Conservation (phyloP, 345 rosid species). For the Ceriops decandra region DNA sequence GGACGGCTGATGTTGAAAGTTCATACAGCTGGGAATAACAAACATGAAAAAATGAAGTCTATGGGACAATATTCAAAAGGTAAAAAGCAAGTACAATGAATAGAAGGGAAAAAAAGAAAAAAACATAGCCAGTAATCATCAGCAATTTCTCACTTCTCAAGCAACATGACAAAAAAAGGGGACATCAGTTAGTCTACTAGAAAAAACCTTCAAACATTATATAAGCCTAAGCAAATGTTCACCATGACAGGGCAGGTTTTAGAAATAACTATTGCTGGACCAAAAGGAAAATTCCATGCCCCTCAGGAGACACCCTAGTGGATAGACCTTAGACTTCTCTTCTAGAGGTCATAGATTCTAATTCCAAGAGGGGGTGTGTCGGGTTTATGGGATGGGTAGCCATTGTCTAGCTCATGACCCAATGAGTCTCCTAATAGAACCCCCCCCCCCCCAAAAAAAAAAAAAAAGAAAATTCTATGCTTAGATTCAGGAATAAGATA, state of each 20-base stretch:
- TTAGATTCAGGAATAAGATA: background rate
- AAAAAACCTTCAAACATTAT: background rate
- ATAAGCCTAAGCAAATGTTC: background rate
- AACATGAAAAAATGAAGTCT: background rate
- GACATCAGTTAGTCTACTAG: background rate
- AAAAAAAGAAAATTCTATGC: too few species aligned
- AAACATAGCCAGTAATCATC: too few species aligned
- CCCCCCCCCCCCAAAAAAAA: too few species aligned
- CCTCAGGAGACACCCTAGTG: too few species aligned
- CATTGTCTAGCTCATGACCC: too few species aligned
- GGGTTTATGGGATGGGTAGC: too few species aligned
- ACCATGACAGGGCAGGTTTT: background rate
- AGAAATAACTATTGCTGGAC: background rate
- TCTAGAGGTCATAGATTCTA: too few species aligned
- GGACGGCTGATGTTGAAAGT: background rate
- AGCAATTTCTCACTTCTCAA: background rate
- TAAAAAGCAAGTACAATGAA: background rate
- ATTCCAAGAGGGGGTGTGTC: too few species aligned
- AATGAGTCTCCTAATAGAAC: too few species aligned
- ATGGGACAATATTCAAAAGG: background rate
- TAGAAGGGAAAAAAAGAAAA: background rate
- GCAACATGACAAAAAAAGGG: background rate
- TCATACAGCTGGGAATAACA: background rate
- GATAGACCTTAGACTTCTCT: too few species aligned
- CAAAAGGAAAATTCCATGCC: background rate